Conservation (phyloP, 2,329 filamentous ascomycete species). For the Coleophoma eucalyptorum region DNA sequence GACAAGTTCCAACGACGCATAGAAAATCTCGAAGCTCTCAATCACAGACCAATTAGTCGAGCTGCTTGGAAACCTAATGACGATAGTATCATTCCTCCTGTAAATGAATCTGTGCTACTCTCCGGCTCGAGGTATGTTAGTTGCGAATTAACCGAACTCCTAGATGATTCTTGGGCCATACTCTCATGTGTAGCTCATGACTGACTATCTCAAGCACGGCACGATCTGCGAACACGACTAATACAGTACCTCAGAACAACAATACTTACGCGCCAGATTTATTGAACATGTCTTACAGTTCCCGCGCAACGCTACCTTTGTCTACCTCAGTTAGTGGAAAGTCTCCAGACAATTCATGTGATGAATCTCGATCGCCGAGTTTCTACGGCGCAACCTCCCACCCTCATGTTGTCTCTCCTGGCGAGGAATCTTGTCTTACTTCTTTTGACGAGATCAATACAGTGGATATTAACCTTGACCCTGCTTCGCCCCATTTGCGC, state of each 20-base stretch:
- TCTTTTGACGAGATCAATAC: neutral
- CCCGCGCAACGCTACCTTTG: neutral
- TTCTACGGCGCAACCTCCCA: neutral
- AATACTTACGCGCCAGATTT: neutral
- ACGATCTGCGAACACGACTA: neutral
- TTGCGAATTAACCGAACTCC: neutral
- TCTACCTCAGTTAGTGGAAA: neutral
- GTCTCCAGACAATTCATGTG: no score
- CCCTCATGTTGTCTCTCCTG: neutral
- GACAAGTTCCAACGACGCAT: neutral
- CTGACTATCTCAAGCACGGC: neutral
- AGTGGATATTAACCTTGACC: conserved; percentile 1
- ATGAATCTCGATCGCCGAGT: neutral
- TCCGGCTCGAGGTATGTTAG: neutral
- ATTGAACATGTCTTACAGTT: neutral
- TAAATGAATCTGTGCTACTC: neutral
- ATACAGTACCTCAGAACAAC: neutral
- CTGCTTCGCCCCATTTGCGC: neutral
- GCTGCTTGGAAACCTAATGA: neutral
- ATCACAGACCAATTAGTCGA: neutral
- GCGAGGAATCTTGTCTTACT: neutral
- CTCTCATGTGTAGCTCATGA: neutral
- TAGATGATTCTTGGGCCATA: neutral
- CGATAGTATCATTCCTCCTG: neutral
- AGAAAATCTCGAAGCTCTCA: neutral